A percentile compares a stretch with the other conserved stretches of the same genome.
phyloP scores from a whole-genome alignment of 495 filamentous ascomycete genomes.

The Xylaria longipes region DNA sequence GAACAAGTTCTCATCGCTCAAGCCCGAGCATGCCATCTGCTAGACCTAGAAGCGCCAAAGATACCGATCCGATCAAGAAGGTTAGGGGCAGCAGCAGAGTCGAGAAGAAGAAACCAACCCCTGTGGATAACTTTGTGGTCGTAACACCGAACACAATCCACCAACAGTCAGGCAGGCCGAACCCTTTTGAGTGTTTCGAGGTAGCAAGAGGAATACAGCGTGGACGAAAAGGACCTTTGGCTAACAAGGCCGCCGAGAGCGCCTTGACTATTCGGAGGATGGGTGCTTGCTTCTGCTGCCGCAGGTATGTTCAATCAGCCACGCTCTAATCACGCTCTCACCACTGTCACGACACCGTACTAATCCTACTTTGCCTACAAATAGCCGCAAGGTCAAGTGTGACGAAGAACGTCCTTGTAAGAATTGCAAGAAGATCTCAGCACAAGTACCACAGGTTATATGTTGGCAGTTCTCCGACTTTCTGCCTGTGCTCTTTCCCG shows the following conservation, averaged over 20 bases:
- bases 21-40: slow-evolving; percentile 43
- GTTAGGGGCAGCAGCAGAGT: slow-evolving; percentile 41
- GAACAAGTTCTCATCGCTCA: slow-evolving; percentile 34
- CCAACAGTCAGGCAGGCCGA: slow-evolving; percentile 49
- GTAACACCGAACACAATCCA: slow-evolving; percentile 54
- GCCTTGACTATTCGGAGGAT: slow-evolving; percentile 54
- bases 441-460: slow-evolving; percentile 50
- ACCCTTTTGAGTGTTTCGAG: slow-evolving; percentile 57
- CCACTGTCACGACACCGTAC: slow-evolving; percentile 22
- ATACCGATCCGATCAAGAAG: slow-evolving; percentile 41
- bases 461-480: slow-evolving; percentile 58
- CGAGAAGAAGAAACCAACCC: slow-evolving; percentile 42
- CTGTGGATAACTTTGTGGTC: slow-evolving; percentile 53
- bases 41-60: slow-evolving; percentile 38
- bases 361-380: slow-evolving; percentile 14
- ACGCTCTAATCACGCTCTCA: slow-evolving; percentile 13
- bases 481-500: slow-evolving; percentile 50
- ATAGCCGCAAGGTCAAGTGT: slow-evolving; percentile 52
- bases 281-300: slow-evolving; percentile 59
- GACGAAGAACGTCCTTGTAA: slow-evolving; percentile 54
- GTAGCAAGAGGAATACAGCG: slow-evolving; percentile 50
- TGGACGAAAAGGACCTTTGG: slow-evolving; percentile 55
- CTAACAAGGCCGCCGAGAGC: slow-evolving; percentile 52
- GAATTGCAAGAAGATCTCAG: slow-evolving; percentile 53
- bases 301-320: slow-evolving; percentile 35